Conservation (phyloP, 2,329 filamentous ascomycete genomes). For the Hyphodiscus sp. region DNA sequence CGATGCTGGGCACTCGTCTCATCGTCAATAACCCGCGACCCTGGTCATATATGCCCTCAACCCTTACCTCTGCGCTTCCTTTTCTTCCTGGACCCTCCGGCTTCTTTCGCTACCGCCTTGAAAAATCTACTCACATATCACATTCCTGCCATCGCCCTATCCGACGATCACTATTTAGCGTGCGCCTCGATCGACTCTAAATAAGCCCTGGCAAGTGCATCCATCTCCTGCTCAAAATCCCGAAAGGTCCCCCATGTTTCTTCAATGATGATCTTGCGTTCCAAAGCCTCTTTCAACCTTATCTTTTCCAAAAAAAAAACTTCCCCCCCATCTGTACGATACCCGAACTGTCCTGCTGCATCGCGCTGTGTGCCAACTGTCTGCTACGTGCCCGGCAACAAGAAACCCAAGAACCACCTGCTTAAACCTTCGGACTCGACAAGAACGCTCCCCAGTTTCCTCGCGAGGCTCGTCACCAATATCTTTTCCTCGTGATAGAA, state of each 20-base stretch:
- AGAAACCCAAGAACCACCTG: background rate
- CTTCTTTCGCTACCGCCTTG: background rate
- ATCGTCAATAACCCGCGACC: background rate
- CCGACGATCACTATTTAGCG: constrained; percentile 21
- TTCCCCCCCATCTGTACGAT: too few relatives aligned
- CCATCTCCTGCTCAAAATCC: constrained; percentile 3
- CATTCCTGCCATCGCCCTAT: constrained; percentile 22
- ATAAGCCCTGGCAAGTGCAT: background rate
- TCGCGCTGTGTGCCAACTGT: background rate
- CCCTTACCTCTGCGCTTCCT: background rate
- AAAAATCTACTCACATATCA: constrained; percentile 10
- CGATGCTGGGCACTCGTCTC: background rate
- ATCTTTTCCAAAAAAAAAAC: background rate
- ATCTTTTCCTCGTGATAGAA: constrained; percentile 1
- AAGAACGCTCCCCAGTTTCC: background rate
- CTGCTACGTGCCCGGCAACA: background rate
- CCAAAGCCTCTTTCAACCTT: background rate
- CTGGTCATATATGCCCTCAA: background rate
- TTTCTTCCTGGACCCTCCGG: background rate
- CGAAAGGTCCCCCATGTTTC: constrained; percentile 1
- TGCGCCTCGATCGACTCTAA: constrained; percentile 16
- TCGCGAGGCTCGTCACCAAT: background rate
- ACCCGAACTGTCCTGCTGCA: background rate
- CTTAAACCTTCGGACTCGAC: background rate
- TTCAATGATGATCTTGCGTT: background rate